phyloP scores from a whole-genome alignment of 2,329 filamentous ascomycete genomes.

The Aspergillus unguis region DNA sequence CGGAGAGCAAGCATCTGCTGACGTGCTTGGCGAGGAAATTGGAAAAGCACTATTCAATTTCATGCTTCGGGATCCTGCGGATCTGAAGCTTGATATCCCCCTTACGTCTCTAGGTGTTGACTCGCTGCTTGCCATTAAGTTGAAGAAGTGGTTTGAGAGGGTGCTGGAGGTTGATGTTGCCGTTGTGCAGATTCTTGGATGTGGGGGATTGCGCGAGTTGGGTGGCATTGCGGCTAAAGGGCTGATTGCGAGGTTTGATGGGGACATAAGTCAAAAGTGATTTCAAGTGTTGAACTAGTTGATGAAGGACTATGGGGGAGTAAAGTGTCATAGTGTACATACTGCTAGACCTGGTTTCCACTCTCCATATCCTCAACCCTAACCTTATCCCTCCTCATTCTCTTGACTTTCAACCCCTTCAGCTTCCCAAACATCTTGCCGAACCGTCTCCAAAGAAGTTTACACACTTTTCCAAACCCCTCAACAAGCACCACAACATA shows the following conservation, averaged over 20 bases:
- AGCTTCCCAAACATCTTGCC: neutral
- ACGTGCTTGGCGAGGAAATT: constrained; percentile 18
- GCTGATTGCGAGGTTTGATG: too few relatives aligned
- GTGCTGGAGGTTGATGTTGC: constrained; percentile 22
- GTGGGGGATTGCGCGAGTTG: constrained; percentile 1
- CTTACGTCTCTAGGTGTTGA: constrained; percentile 26
- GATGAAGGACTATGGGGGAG: too few relatives aligned
- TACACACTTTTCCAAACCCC: neutral
- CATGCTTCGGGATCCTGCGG: constrained; percentile 17
- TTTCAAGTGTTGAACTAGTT: too few relatives aligned
- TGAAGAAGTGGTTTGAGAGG: constrained; percentile 25
- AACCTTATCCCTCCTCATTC: too few relatives aligned
- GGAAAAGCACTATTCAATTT: constrained; percentile 20
- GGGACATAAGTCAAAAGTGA: too few relatives aligned
- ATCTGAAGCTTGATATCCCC: constrained; percentile 18
- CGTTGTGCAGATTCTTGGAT: constrained; percentile 24
- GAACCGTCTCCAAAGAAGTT: neutral
- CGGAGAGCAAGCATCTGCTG: neutral
- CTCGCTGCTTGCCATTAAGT: constrained; percentile 29
- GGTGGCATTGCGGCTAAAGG: neutral
- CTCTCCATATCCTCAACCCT: too few relatives aligned
- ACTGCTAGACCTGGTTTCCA: too few relatives aligned
- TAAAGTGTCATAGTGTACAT: too few relatives aligned
- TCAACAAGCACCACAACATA: constrained; percentile 43
- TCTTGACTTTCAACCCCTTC: neutral